Base-by-base conservation (phyloP, 2,329 filamentous ascomycete genomes). In the Thielaviopsis euricoi region DNA sequence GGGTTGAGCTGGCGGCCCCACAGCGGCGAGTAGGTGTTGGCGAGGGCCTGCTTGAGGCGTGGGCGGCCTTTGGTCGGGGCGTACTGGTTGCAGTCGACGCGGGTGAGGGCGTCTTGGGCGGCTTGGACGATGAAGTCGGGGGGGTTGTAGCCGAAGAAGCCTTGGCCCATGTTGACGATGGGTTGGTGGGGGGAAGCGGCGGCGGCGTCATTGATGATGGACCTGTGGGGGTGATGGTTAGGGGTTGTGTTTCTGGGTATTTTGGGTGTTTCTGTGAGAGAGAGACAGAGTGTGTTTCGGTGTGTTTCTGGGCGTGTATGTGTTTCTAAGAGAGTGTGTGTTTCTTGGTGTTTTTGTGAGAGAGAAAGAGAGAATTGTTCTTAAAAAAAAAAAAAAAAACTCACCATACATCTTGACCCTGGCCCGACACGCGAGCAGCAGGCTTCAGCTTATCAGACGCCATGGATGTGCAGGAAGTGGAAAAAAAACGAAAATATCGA, bases 11-110 rank as follows among this genome's bases (percentile, higher is more conserved):
- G 76, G 57, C 87, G 81, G 40, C 88, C 89, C 76, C 94, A 97
- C 70, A 85, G 85, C 0, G 89, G 88, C 15, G 89, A 86, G 73
- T 98, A 98, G 22, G 93, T 87, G 65, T 95, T 83, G 2, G 93
- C 87, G 66, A 98, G 84, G 55, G 93, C 93, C 75, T 97, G 88
- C 77, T 85, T 91, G 67, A 98, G 77, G 58, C 91, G 81, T 49
- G 93, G 91, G 6, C 91, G 83, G 61, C 93, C 93, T 77, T 89
- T 93, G 21, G 93, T 96, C 2, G 90, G 93, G 22, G 89, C 91
- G 77, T 98, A 98, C 76, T 98, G 93, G 71, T 98, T 98, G 78
- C 91, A 96, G 64, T 97, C 93, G 22, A 98, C 91, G 55, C 82
- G 80, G 67, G 95, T 85, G 55, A 98, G 79, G 46, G 91, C 90